These are phyloP conservation scores for Xylaria grammica DNA, from an alignment of 495 filamentous ascomycete species.

Conservation along the genomic window DNA sequence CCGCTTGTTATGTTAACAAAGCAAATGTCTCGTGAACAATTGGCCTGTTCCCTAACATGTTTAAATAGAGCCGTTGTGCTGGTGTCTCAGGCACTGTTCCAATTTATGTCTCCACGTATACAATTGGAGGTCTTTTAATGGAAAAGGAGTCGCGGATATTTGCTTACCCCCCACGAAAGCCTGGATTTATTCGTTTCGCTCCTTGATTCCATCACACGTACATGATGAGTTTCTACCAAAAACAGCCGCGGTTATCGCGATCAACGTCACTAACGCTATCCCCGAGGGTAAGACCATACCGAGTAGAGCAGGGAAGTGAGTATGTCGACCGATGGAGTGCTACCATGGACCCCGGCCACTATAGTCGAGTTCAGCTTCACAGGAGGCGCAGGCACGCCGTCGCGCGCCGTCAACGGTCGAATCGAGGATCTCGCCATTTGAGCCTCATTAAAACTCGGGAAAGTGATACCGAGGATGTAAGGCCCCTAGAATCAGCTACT, in stretches of 20 bases:
- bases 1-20: no score
- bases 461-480: background rate
- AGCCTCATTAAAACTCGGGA: no score
- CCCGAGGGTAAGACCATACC: background rate
- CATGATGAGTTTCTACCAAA: no score
- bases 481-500: background rate
- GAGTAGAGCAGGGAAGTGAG: background rate
- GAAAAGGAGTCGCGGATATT: background rate
- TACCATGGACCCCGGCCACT: background rate
- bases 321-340: conserved; percentile 11
- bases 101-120: no score
- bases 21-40: no score
- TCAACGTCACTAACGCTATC: background rate
- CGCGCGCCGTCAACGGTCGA: background rate
- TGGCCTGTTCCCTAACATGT: no score
- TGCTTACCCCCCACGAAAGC: background rate
- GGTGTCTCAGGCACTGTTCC: no score
- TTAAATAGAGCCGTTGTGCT: no score
- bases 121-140: background rate
- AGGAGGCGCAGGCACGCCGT: background rate
- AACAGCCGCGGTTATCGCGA: background rate
- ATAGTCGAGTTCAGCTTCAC: conserved; percentile 1
- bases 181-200: no score
- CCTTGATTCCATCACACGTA: no score
- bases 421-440: background rate